Percentiles rank a stretch among this genome's conserved stretches.
Conservation (phyloP, 1,139 yeast genomes). For the Nakaseomyces nivariensis region DNA sequence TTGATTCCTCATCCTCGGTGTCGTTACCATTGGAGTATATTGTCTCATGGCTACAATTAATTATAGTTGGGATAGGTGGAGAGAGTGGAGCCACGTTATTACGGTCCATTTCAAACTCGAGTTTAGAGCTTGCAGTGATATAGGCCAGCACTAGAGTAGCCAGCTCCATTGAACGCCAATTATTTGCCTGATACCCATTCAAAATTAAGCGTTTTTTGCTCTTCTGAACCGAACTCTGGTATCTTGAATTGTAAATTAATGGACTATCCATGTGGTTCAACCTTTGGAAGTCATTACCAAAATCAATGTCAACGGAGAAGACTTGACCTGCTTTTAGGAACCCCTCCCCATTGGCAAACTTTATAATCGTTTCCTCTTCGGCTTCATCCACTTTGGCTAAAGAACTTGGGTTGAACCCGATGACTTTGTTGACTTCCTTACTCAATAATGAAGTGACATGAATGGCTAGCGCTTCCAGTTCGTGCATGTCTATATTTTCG, state of each 20-base stretch:
- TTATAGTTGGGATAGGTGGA: not conserved
- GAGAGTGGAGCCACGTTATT: not conserved
- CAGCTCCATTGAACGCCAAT: not conserved
- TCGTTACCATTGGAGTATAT: not conserved
- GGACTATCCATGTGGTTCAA: not conserved
- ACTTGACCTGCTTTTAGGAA: not conserved
- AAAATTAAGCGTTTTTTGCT: not conserved
- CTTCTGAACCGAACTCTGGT: not conserved
- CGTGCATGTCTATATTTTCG: not conserved
- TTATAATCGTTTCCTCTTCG: not conserved
- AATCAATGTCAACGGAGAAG: not conserved
- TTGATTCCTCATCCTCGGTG: not conserved
- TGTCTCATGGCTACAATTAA: too few relatives aligned
- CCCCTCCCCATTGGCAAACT: not conserved
- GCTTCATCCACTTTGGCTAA: not conserved
- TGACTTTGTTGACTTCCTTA: not conserved
- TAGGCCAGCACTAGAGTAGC: slow-evolving; percentile 1
- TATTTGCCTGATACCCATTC: not conserved
- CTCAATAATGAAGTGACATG: not conserved
- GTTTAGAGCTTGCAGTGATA: not conserved
- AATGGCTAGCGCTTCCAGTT: not conserved
- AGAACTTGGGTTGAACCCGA: not conserved
- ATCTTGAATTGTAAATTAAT: not conserved
- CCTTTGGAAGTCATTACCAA: not conserved
- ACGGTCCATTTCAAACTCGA: not conserved